These are phyloP conservation scores for Penstemon barbatus DNA, from an alignment of 257 asterid species.

Conservation along the genomic window DNA sequence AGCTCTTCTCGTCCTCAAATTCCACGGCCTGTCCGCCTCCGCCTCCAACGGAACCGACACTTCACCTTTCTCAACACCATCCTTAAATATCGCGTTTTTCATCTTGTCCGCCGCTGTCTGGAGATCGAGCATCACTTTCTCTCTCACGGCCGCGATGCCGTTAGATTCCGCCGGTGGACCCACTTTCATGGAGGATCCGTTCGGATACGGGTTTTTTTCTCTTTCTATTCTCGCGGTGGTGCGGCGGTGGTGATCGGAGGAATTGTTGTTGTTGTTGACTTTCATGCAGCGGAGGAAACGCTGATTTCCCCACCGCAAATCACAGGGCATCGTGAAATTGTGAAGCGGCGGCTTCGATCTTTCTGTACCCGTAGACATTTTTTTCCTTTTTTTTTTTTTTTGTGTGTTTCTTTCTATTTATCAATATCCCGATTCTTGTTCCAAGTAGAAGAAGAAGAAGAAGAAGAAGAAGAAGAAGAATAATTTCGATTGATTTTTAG, in stretches of 20 bases:
- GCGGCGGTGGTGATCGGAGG: conserved; percentile 36
- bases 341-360: conserved; percentile 57
- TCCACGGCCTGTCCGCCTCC: conserved; percentile 60
- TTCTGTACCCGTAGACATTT: conserved; percentile 49
- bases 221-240: conserved; percentile 30
- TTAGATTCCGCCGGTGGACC: conserved; percentile 34
- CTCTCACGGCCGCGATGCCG: conserved; percentile 70
- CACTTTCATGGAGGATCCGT: conserved; percentile 34
- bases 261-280: conserved; percentile 37
- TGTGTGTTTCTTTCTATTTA: not conserved
- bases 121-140: conserved; percentile 81
- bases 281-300: conserved; percentile 55
- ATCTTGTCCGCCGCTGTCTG: conserved; percentile 77
- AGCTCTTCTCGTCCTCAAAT: conserved; percentile 76
- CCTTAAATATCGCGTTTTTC: conserved; percentile 65
- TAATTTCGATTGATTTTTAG: conserved; percentile 33
- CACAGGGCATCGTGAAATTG: conserved; percentile 60
- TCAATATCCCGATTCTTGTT: not conserved
- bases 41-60: conserved; percentile 31
- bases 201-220: conserved; percentile 24
- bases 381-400: not conserved
- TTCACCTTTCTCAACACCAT: conserved; percentile 48
- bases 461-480: conserved; percentile 20
- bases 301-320: conserved; percentile 56
- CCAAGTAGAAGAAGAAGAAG: conserved; percentile 9